Conservation (phyloP, 352 stramenopile genomes). For the Globisporangium emineosum region DNA sequence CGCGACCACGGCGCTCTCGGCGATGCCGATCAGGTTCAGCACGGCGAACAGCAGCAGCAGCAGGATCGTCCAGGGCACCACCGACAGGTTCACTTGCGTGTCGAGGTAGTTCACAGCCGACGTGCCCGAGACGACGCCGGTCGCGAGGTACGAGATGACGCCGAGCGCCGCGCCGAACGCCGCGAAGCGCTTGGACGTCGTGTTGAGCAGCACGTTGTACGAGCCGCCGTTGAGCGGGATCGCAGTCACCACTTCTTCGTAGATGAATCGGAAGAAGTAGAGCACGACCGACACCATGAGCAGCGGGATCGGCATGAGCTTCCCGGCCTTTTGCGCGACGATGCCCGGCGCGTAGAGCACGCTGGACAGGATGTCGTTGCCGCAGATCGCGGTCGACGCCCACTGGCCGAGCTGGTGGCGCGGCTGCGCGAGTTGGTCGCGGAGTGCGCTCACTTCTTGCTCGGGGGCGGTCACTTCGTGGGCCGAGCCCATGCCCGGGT, state of each 20-base stretch:
- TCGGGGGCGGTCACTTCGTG: too few species aligned
- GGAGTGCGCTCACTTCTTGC: too few species aligned
- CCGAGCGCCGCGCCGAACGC: constrained; percentile 78
- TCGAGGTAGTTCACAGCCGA: constrained; percentile 78
- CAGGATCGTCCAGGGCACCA: constrained; percentile 21
- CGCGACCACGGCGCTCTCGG: constrained; percentile 52
- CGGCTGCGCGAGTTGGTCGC: too few species aligned
- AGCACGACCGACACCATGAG: constrained; percentile 62
- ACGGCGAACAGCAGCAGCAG: constrained; percentile 78
- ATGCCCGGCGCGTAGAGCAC: constrained; percentile 60
- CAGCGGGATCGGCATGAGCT: constrained; percentile 77
- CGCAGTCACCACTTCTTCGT: constrained; percentile 85
- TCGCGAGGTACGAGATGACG: constrained; percentile 89
- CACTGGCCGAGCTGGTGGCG: too few species aligned
- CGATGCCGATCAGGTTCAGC: constrained; percentile 66
- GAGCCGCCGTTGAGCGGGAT: constrained; percentile 88
- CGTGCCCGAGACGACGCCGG: constrained; percentile 59
- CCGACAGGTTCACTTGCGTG: constrained; percentile 48
- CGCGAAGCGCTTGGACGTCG: constrained; percentile 76
- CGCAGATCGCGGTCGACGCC: constrained; percentile 72
- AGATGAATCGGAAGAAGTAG: constrained; percentile 74
- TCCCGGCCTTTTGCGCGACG: constrained; percentile 46
- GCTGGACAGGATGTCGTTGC: constrained; percentile 89
- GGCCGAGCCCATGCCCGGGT: too few species aligned
- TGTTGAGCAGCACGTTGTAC: constrained; percentile 90